These are phyloP conservation scores for Aciculoconidium aculeatum DNA, from an alignment of 805 yeast species.

Conservation along the genomic window DNA sequence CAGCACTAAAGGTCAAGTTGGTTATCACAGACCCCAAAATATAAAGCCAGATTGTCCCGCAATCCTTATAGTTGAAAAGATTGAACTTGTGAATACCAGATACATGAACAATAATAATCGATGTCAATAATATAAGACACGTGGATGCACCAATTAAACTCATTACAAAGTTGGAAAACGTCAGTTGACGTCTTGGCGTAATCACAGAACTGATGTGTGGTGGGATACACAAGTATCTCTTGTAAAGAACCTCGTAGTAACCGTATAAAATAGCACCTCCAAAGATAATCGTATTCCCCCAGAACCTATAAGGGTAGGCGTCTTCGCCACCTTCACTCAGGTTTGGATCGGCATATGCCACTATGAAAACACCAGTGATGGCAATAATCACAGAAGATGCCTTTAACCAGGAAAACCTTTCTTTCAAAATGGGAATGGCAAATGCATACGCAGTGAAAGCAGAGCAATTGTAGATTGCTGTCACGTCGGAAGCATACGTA, in stretches of 20 bases:
- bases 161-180: conserved; percentile 76
- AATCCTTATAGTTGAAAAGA: conserved; percentile 41
- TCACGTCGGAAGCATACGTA: conserved; percentile 79
- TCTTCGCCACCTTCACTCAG: conserved; percentile 13
- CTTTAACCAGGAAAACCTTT: conserved; percentile 58
- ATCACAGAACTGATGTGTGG: conserved; percentile 37
- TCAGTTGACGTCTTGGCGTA: conserved; percentile 60
- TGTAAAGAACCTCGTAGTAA: conserved; percentile 77
- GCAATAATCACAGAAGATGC: conserved; percentile 66
- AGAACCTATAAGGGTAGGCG: conserved; percentile 50
- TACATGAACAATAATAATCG: conserved; percentile 45
- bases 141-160: conserved; percentile 60
- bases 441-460: conserved; percentile 85
- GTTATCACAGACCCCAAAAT: conserved; percentile 51
- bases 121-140: conserved; percentile 40
- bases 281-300: conserved; percentile 68
- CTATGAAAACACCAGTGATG: conserved; percentile 67
- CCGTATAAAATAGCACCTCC: conserved; percentile 77
- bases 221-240: conserved; percentile 71
- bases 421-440: conserved; percentile 69
- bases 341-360: conserved; percentile 53
- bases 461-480: conserved; percentile 86
- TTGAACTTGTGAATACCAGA: conserved; percentile 54
- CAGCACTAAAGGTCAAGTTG: conserved; percentile 63
- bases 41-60: conserved; percentile 36